A percentile compares a stretch with the other conserved stretches of the same genome.
These are phyloP conservation scores for Kuraishia molischiana DNA, from an alignment of 805 yeast species.

Conservation along the genomic window DNA sequence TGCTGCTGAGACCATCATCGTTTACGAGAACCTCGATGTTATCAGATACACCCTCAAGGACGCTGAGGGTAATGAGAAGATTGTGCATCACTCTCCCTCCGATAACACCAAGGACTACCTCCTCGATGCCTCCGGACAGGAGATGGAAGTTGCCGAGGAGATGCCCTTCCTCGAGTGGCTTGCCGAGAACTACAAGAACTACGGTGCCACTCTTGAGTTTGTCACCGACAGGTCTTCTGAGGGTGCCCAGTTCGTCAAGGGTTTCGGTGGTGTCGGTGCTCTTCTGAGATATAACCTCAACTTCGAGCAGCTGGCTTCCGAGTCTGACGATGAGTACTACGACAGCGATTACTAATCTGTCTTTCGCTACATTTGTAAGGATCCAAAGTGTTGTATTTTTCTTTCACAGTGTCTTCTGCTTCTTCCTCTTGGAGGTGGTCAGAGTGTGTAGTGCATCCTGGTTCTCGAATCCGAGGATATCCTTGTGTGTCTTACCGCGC, in stretches of 20 bases:
- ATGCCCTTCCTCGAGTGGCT: slow-evolving; percentile 91
- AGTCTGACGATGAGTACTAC: slow-evolving; percentile 81
- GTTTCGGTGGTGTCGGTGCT: slow-evolving; percentile 99
- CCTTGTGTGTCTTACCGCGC: slow-evolving; percentile 46
- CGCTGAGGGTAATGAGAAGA: slow-evolving; percentile 65
- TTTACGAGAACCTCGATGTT: slow-evolving; percentile 83
- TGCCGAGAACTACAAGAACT: slow-evolving; percentile 90
- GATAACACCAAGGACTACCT: slow-evolving; percentile 68
- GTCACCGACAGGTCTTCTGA: slow-evolving; percentile 95
- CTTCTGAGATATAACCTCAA: slow-evolving; percentile 92
- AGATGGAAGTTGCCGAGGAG: slow-evolving; percentile 84
- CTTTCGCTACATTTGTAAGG: neutral
- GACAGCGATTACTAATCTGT: slow-evolving; percentile 35
- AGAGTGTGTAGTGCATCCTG: slow-evolving; percentile 61
- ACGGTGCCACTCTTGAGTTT: slow-evolving; percentile 93
- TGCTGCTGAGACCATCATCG: slow-evolving; percentile 88
- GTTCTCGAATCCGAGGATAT: slow-evolving; percentile 61
- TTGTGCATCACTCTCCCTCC: slow-evolving; percentile 65
- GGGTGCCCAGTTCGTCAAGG: slow-evolving; percentile 97
- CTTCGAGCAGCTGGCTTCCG: slow-evolving; percentile 90
- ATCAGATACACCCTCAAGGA: slow-evolving; percentile 80
- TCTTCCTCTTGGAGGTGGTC: slow-evolving; percentile 17
- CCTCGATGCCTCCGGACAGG: slow-evolving; percentile 78
- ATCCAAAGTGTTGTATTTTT: neutral
- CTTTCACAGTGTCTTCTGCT: slow-evolving; percentile 4